Base-by-base conservation (phyloP, 331 rosid genomes). In the Quercus tomentella region DNA sequence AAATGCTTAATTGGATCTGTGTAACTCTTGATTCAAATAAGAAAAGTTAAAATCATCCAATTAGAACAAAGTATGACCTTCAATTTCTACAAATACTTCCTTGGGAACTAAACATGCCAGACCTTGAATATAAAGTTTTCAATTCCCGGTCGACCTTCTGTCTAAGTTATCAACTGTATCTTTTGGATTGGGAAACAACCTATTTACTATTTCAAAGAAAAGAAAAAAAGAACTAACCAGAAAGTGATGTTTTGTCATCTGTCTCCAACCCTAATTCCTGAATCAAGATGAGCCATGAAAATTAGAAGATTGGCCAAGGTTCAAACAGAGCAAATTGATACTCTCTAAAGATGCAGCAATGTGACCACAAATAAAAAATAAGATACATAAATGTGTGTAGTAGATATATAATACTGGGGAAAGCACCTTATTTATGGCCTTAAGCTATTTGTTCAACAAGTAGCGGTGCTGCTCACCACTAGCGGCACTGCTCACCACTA, bases 391-490 rank as follows among this genome's bases (percentile, higher is more conserved):
- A 15, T 1, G 1, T 7, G 26, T 23, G 23, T 58, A 4, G 4
- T 33, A 35, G 6, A 20, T 17, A 65, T 20, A 71, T 8, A 6
- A 76, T 21, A 17, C 23, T 68, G 66, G 73, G 75, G 70, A 25
- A 71, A 65, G 58, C 75, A 96, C 99, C 99, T 96, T 96, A 80
- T 96, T 96, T 86, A 96, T 96, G 84, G 99, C 99, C 88, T 96
- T 96, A 57, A 96, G 97, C 75, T 96, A 97, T 90, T 96, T 97
- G 33, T 92, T 96, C 84, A 96, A 80, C 84, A 96, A 87, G 83
- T 92, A 96, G 57, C 99, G 98, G 61, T 98, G 97, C 82, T 96
- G 99, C n/a, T n/a, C n/a, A n/a, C n/a, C n/a, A n/a, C n/a, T n/a
- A n/a, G n/a, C n/a, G n/a, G n/a, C n/a, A n/a, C n/a, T n/a, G n/a